Evolutionary conservation across 176 grass and related monocot species (phyloP).

Genomic region (Stipa capillata): DNA sequence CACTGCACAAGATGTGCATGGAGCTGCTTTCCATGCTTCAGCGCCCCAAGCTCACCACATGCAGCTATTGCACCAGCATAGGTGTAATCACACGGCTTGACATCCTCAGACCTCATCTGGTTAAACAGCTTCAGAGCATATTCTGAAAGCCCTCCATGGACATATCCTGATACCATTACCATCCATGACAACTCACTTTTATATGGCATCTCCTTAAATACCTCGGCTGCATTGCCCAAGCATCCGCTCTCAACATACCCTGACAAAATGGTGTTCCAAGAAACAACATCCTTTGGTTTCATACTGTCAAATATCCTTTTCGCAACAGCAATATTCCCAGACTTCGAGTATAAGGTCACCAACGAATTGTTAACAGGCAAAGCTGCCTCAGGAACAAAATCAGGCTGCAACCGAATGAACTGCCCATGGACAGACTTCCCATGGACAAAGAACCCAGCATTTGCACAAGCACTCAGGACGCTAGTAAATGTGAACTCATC

Average conservation of each 20-base stretch:
- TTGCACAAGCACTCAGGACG: conserved; percentile 66
- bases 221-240: conserved; percentile 40
- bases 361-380: conserved; percentile 74
- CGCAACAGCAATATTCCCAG: conserved; percentile 42
- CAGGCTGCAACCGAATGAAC: conserved; percentile 39
- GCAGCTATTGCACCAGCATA: conserved; percentile 66
- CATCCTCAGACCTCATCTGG: conserved; percentile 44
- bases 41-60: conserved; percentile 60
- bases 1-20: conserved; percentile 62
- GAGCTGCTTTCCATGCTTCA: conserved; percentile 62
- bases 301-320: conserved; percentile 55
- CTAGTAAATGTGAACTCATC: conserved; percentile 93
- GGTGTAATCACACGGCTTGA: conserved; percentile 64
- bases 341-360: conserved; percentile 74
- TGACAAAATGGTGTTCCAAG: conserved; percentile 86
- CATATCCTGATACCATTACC: conserved; percentile 80
- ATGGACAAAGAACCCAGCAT: conserved; percentile 42
- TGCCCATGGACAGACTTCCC: conserved; percentile 81
- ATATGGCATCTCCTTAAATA: conserved; percentile 68
- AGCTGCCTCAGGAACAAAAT: conserved; percentile 49
- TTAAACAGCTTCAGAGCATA: conserved; percentile 62
- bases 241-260: conserved; percentile 48
- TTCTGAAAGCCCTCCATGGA: conserved; percentile 64
- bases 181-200: conserved; percentile 89
- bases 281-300: conserved; percentile 62